Evolutionary conservation across 345 rosid species (phyloP), one percentile per base, ranked within the genome.

Genomic region (Populus pruinosa): DNA sequence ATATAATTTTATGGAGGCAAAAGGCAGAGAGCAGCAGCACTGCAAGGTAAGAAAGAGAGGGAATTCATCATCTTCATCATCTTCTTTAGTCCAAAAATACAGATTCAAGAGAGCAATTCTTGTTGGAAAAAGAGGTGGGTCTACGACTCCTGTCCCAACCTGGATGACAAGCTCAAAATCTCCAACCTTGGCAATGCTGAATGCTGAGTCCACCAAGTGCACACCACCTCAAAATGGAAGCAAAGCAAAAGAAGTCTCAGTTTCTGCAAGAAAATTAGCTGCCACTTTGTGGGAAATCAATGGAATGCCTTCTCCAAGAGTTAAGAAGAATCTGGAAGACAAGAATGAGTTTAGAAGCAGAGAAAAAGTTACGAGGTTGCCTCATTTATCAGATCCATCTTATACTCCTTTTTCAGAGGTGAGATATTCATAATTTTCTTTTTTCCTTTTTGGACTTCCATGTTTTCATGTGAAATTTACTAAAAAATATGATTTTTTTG

Each of bases 41-140:
- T 87, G 93, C 68, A 96, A 92, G 89, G 91, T 93, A 82, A 92
- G 97, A 82, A 96, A 93, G 90, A 86, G 98, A 82, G 91, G 94
- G 43, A 82, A 93, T 76, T 93, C 97, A 1, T 93, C 99, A 0
- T 93, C 98, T 0, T 93, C 98, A 0, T 96, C 97, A 0, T 96
- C 99, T 27, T 90, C 98, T 18, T 53, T 92, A 62, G 87, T 84
- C 69, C 89, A 88, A 39, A 87, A 78, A 63, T 91, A 96, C 88
- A 82, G 94, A 77, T 85, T 93, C 76, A 96, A 96, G 85, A 87
- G 94, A 43, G 92, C 96, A 8, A 92, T 96, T 87, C 82, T 92
- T 72, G 86, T 86, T 7, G 90, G 90, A 2, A 91, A 86, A 82
- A 80, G 81, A 83, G 87, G 86, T 1, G 93, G 94, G 31, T 89